Evolutionary conservation across 2,329 filamentous ascomycete genomes (phyloP), one percentile per base, ranked within the genome.

Genomic region (Emmonsiellopsis sp.): DNA sequence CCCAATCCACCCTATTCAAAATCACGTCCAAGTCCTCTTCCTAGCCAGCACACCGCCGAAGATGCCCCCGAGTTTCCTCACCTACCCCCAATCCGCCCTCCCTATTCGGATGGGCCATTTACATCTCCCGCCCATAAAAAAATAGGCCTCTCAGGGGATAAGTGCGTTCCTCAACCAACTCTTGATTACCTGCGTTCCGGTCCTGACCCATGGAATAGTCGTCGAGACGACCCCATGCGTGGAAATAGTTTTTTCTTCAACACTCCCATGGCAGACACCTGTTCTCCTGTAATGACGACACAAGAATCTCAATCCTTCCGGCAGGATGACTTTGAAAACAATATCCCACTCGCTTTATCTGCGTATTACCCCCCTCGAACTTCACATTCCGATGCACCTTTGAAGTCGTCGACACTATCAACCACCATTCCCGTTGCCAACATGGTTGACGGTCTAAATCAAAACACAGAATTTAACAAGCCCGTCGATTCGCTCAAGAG

Each of bases 81-180:
- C 7, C 30, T 51, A 7, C 38, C 49, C 5, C 49, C 49, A 11
- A 10, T 42, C 20, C 49, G 38, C 7, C 10, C 13, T n/a, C 49
- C 40, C 6, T 51, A 44, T 31, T 32, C 47, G 13, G 47, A 49
- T 3, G 47, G 47, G 9, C 47, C 47, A n/a, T 49, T 49, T 41
- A 7, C 47, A 7, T 11, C 47, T n/a, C 40, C 35, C 30, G 15
- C 11, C 6, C 16, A 49, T 10, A 20, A n/a, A 40, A 34, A 40
- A 40, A 30, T 20, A 45, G 5, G 7, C 41, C 13, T n/a, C 7
- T 34, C 16, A 15, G 9, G 30, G 41, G 32, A 38, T 13, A 31
- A 15, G 47, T 40, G 16, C 16, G 47, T 40, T 49, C 5, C 11
- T 16, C 35, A 16, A 13, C 31, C 16, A 9, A 7, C 20, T 8